Percentiles rank a stretch among this genome's conserved stretches.
Evolutionary conservation across 179 eudicot genomes (phyloP).

Genomic region (Monotropa hypopitys): DNA sequence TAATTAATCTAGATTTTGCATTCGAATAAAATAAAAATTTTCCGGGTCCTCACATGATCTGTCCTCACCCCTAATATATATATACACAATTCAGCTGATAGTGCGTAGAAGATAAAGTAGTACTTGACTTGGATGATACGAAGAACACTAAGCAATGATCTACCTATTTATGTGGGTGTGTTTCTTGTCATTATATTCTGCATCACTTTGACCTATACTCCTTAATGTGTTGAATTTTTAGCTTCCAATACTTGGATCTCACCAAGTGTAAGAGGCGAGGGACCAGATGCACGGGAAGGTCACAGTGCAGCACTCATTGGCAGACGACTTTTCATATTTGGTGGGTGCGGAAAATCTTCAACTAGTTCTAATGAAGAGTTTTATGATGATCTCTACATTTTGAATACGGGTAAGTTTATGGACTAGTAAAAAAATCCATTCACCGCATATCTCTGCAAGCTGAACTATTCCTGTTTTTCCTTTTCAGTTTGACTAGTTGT

Average conservation of each 20-base stretch:
- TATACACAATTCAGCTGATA: not conserved
- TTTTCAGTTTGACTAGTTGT: too few species aligned
- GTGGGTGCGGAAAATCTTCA: constrained; percentile 77
- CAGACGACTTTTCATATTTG: constrained; percentile 70
- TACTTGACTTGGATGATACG: not conserved
- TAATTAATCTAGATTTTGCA: too few species aligned
- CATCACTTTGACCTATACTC: not conserved
- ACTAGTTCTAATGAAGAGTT: constrained; percentile 36
- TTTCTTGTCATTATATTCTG: not conserved
- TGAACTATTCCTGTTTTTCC: not conserved
- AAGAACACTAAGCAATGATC: not conserved
- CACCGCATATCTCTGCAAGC: not conserved
- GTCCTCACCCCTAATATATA: not conserved
- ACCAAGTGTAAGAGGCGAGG: constrained; percentile 63
- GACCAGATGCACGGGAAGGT: constrained; percentile 83
- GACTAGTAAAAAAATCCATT: not conserved
- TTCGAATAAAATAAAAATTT: too few species aligned
- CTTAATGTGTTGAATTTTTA: constrained; percentile 19
- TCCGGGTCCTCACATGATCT: too few species aligned
- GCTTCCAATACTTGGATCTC: constrained; percentile 74
- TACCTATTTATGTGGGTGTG: not conserved
- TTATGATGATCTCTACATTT: constrained; percentile 67
- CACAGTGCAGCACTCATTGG: constrained; percentile 90
- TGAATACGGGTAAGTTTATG: constrained; percentile 53
- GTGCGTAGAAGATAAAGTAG: not conserved